Evolutionary conservation across 768 basidiomycete genomes (phyloP).

Genomic region (Rhizopogon sp.): DNA sequence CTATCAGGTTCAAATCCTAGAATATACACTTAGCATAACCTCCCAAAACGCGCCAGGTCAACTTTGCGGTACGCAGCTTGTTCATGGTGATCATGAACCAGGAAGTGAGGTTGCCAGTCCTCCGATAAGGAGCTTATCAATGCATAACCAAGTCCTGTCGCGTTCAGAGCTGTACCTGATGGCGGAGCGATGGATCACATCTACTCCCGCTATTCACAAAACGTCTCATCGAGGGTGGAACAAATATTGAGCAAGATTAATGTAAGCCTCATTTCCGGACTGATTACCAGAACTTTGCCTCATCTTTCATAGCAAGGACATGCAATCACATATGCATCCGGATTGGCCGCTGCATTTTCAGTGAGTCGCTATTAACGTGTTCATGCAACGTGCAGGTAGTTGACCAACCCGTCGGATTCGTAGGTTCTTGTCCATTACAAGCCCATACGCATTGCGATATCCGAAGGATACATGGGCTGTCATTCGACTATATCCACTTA

Average conservation of each 20-base stretch:
- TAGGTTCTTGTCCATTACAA: slow-evolving; percentile 64
- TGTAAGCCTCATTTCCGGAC: slow-evolving; percentile 27
- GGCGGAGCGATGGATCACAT: slow-evolving; percentile 50
- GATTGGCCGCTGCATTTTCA: slow-evolving; percentile 69
- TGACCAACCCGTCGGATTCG: not conserved
- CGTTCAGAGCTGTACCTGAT: slow-evolving; percentile 44
- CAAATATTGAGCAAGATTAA: slow-evolving; percentile 68
- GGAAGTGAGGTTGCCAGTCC: slow-evolving; percentile 43
- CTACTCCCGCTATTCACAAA: slow-evolving; percentile 74
- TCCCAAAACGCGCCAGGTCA: slow-evolving; percentile 17
- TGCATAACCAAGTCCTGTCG: slow-evolving; percentile 25
- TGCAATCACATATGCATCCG: slow-evolving; percentile 76
- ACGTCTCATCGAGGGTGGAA: slow-evolving; percentile 60
- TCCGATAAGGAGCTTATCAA: not conserved
- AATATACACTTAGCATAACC: slow-evolving; percentile 8
- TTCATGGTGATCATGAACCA: slow-evolving; percentile 41
- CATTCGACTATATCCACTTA: slow-evolving; percentile 65
- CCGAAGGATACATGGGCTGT: slow-evolving; percentile 72
- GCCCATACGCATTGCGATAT: slow-evolving; percentile 77
- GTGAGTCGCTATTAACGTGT: slow-evolving; percentile 32
- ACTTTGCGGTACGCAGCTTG: slow-evolving; percentile 38
- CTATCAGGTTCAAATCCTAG: too few relatives aligned
- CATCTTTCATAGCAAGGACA: slow-evolving; percentile 50
- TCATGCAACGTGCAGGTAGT: not conserved
- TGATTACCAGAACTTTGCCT: not conserved